phyloP scores from a whole-genome alignment of 1,284 basidiomycete species.

The Ceratobasidium sp. region DNA sequence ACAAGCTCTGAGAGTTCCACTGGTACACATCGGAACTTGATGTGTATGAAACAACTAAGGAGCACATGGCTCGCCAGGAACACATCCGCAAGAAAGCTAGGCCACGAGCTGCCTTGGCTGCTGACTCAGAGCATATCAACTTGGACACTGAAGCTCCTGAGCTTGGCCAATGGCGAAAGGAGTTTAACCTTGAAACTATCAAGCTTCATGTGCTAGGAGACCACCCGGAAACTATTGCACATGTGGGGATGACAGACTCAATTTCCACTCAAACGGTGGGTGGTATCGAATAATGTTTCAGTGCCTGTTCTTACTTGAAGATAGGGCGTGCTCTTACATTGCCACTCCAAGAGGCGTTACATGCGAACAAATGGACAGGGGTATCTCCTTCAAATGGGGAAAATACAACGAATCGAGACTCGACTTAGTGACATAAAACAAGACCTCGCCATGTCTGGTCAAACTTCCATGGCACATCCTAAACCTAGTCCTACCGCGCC shows the following conservation, averaged over 20 bases:
- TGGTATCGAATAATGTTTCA: neutral
- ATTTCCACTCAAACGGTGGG: slow-evolving; percentile 52
- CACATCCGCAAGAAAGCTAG: neutral
- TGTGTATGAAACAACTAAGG: slow-evolving; percentile 49
- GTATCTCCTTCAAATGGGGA: slow-evolving; percentile 3
- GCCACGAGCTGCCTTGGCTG: neutral
- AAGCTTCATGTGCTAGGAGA: slow-evolving; percentile 54
- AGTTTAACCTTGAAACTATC: slow-evolving; percentile 50
- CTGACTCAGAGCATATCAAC: neutral
- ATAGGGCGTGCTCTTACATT: slow-evolving; percentile 42
- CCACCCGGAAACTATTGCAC: slow-evolving; percentile 49
- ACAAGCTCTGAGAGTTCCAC: slow-evolving; percentile 45
- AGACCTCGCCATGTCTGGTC: neutral
- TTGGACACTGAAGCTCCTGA: neutral
- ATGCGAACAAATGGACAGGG: slow-evolving; percentile 10
- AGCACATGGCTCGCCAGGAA: slow-evolving; percentile 45
- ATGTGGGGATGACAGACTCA: slow-evolving; percentile 52
- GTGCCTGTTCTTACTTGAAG: neutral
- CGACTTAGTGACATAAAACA: slow-evolving; percentile 4
- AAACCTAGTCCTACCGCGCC: neutral
- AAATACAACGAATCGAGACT: slow-evolving; percentile 6
- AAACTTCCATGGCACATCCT: too few relatives aligned
- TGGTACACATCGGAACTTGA: slow-evolving; percentile 45
- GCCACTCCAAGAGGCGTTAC: neutral
- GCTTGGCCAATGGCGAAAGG: neutral